Conservation (phyloP, 2,329 filamentous ascomycete species). For the Cladosporium velox region DNA sequence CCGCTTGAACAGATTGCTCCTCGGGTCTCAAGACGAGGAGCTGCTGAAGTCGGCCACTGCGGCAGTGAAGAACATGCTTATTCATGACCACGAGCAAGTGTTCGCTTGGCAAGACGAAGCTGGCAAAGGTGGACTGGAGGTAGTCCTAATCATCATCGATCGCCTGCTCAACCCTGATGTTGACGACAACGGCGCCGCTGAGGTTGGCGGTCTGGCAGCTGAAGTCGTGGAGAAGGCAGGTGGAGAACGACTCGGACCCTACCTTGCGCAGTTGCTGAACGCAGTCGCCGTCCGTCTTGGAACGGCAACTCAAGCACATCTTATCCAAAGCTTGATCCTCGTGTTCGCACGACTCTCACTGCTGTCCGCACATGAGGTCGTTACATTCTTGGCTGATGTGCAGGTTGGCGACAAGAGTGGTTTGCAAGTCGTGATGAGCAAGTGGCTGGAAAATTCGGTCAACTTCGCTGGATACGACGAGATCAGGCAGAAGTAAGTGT, state of each 20-base stretch:
- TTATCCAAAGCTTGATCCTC: constrained; percentile 93
- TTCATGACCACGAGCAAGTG: constrained; percentile 86
- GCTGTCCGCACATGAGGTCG: constrained; percentile 81
- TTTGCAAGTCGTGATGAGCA: constrained; percentile 83
- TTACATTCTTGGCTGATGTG: constrained; percentile 85
- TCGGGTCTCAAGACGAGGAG: constrained; percentile 83
- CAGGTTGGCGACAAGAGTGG: constrained; percentile 78
- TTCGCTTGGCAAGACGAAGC: constrained; percentile 80
- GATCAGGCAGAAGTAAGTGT: constrained; percentile 87
- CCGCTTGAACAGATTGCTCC: constrained; percentile 78
- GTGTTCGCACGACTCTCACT: constrained; percentile 92
- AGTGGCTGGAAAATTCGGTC: constrained; percentile 96
- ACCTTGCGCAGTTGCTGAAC: constrained; percentile 80
- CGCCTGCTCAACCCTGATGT: constrained; percentile 79
- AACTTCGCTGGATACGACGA: constrained; percentile 98
- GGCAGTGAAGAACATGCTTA: constrained; percentile 83
- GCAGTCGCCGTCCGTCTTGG: constrained; percentile 85
- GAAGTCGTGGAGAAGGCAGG: constrained; percentile 96
- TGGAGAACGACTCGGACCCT: constrained; percentile 85
- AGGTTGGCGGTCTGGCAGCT: constrained; percentile 90
- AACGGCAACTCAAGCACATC: constrained; percentile 78
- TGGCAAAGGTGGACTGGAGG: constrained; percentile 81
- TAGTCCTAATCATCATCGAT: constrained; percentile 88
- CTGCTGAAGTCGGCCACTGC: constrained; percentile 83
- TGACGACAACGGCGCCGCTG: constrained; percentile 92